phyloP scores from a whole-genome alignment of 2,329 filamentous ascomycete genomes.

The Aspergillus versicolor region DNA sequence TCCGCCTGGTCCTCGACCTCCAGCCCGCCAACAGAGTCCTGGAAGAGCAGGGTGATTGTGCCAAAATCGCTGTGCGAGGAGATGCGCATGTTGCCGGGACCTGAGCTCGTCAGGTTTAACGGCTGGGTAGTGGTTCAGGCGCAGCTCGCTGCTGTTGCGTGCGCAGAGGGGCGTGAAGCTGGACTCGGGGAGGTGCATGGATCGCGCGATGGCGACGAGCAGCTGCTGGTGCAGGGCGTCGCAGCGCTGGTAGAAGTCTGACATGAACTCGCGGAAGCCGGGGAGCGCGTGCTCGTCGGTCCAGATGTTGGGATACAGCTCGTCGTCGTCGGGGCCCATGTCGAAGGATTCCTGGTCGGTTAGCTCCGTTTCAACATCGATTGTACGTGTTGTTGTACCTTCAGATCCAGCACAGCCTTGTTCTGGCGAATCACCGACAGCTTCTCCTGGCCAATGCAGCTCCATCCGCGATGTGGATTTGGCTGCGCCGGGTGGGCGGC shows the following conservation, averaged over 20 bases:
- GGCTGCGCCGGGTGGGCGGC: constrained; percentile 30
- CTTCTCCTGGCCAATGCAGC: constrained; percentile 32
- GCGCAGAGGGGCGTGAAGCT: constrained; percentile 43
- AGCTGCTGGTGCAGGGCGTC: constrained; percentile 42
- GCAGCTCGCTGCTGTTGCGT: constrained; percentile 58
- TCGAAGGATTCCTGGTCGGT: constrained; percentile 45
- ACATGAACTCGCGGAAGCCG: constrained; percentile 42
- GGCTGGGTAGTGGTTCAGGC: constrained; percentile 59
- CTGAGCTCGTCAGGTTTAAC: constrained; percentile 27
- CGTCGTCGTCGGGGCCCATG: constrained; percentile 46
- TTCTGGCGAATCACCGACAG: constrained; percentile 20
- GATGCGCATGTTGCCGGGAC: constrained; percentile 39
- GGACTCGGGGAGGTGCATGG: constrained; percentile 29
- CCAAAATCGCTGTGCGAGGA: constrained; percentile 54
- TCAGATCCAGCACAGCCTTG: background rate
- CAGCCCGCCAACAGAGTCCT: constrained; percentile 38
- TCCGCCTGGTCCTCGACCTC: constrained; percentile 23
- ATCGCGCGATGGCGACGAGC: constrained; percentile 45
- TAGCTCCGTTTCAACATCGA: background rate
- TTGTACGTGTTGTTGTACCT: background rate
- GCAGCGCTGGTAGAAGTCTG: constrained; percentile 42
- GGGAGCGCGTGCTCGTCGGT: constrained; percentile 47
- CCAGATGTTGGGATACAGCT: constrained; percentile 46
- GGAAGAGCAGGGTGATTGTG: constrained; percentile 52
- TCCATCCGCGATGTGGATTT: constrained; percentile 32